A percentile compares a stretch with the other conserved stretches of the same genome.
Evolutionary conservation across 2,329 filamentous ascomycete species (phyloP).

Genomic region (Colletotrichum cordylinicola): DNA sequence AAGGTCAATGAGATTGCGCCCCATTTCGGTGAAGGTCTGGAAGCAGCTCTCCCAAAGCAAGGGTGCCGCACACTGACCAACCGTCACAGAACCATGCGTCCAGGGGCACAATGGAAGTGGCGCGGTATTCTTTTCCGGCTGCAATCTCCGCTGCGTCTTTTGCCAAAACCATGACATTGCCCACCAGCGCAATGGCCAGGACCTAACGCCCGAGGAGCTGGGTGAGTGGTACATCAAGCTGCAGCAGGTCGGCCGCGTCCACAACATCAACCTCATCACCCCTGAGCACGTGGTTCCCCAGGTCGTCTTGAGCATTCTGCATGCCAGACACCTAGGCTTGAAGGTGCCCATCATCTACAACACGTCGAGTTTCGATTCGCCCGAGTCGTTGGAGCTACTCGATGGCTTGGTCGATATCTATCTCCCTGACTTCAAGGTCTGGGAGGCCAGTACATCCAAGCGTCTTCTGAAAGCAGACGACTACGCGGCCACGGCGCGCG

Average conservation of each 20-base stretch:
- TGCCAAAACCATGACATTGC: conserved; percentile 87
- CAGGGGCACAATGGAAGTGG: conserved; percentile 84
- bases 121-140: conserved; percentile 80
- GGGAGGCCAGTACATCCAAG: conserved; percentile 69
- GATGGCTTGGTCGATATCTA: conserved; percentile 87
- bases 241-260: conserved; percentile 79
- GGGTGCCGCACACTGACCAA: conserved; percentile 4
- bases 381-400: conserved; percentile 73
- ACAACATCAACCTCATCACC: conserved; percentile 89
- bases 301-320: conserved; percentile 77
- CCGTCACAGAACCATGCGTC: conserved; percentile 73
- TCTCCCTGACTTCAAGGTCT: conserved; percentile 88
- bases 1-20: conserved; percentile 87
- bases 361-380: conserved; percentile 80
- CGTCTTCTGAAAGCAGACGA: conserved; percentile 80
- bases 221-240: conserved; percentile 85
- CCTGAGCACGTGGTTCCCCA: conserved; percentile 89
- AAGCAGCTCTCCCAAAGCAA: neutral
- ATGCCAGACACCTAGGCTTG: conserved; percentile 73
- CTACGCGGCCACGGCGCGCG: conserved; percentile 74
- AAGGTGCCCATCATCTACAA: conserved; percentile 83
- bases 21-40: conserved; percentile 77
- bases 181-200: conserved; percentile 81
- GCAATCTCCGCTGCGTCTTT: conserved; percentile 76
- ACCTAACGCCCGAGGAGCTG: conserved; percentile 79